Evolutionary conservation across 192 early-diverging fungal species (phyloP), one percentile per base, ranked within the genome.

Genomic region (Backusella liffmaniae): DNA sequence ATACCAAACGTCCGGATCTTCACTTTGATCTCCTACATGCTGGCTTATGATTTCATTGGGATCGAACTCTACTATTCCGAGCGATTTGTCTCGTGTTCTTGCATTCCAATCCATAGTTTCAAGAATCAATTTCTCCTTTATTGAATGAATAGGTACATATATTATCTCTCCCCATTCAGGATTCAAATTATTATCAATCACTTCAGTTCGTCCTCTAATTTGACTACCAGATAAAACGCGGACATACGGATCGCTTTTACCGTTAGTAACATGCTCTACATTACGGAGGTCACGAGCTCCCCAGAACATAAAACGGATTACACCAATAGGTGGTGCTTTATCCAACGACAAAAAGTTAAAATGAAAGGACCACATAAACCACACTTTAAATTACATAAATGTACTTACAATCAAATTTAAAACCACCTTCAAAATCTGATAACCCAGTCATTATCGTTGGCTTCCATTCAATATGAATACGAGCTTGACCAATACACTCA

Each of bases 201-300:
- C 87, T 13, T 89, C 87, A 4, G 94, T 94, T 35, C 89, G 84
- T 26, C 88, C 94, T 39, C 93, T 77, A 26, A 82, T 62, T 37
- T 85, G 78, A 70, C 85, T 84, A 62, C 85, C 86, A 34, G 91
- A 79, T 65, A 86, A 75, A 23, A 96, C 74, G 44, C 90, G 91
- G 46, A 86, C 83, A 83, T 96, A 97, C 26, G 95, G 95, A 76
- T 97, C 94, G 13, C 92, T 93, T 80, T 95, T 95, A 78, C 91
- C 88, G 53, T 39, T 46, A 13, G 65, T 32, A 15, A 94, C 78
- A 10, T 82, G 79, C 75, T 95, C 94, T 15, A 92, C 90, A 66
- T 96, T 96, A 76, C 88, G 86, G 35, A 97, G 79, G 21, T 85
- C 85, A 70, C 91, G 87, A 18, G 93, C 95, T 71, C 89, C 87